phyloP scores from a whole-genome alignment of 305 asterid genomes.

The Fraxinus sp. region DNA sequence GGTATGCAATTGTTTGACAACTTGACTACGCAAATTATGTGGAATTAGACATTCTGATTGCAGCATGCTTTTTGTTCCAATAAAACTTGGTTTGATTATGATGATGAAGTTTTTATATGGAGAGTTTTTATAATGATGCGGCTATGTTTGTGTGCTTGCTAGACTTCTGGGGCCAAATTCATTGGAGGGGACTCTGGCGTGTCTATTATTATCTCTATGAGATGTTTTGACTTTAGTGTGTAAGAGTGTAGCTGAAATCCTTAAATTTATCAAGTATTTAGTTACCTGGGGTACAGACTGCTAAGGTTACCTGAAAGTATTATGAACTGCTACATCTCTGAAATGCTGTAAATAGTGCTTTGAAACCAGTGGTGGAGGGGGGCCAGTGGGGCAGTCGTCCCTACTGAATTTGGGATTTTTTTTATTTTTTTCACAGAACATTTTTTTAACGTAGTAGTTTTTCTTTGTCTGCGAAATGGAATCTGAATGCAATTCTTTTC shows the following conservation, averaged over 20 bases:
- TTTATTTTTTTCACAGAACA: not conserved
- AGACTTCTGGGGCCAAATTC: slow-evolving; percentile 9
- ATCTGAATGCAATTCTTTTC: not conserved
- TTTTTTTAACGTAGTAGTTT: not conserved
- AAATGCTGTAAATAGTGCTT: not conserved
- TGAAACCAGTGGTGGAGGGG: not conserved
- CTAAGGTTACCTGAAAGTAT: not conserved
- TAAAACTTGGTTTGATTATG: slow-evolving; percentile 2
- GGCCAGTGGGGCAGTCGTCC: not conserved
- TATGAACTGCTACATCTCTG: not conserved
- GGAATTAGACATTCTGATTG: slow-evolving; percentile 4
- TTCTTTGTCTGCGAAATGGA: not conserved
- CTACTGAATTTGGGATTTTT: not conserved
- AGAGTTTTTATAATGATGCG: not conserved
- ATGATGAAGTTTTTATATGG: slow-evolving; percentile 6
- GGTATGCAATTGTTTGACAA: slow-evolving; percentile 36
- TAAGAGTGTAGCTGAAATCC: not conserved
- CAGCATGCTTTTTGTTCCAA: not conserved
- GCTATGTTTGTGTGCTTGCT: slow-evolving; percentile 20
- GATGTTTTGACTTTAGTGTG: not conserved
- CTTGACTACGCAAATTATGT: slow-evolving; percentile 14
- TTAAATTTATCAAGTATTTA: not conserved
- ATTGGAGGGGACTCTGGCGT: not conserved
- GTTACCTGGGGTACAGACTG: not conserved
- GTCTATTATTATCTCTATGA: not conserved